Evolutionary conservation across 2,329 filamentous ascomycete species (phyloP), one percentile per base, ranked within the genome.

Genomic region (Endoconidiophora laricicola): DNA sequence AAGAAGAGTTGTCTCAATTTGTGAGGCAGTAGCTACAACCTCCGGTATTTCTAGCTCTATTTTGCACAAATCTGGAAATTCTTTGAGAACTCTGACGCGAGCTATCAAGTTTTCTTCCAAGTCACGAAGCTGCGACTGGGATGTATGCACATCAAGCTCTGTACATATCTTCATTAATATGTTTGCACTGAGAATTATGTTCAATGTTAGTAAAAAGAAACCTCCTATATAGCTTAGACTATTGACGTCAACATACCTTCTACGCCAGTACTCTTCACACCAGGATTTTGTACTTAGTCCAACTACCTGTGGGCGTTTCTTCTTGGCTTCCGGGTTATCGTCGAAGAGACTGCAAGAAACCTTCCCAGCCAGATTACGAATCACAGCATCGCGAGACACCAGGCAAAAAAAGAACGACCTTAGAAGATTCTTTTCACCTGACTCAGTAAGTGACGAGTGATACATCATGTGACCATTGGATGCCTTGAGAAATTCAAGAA

Each of bases 1-100:
- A 4, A 83, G 63, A 39, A 83, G 69, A 1, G 76, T 67, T 0
- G 76, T 79, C 61, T 83, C 79, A 3, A 79, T 65, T 56, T 71
- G 76, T 5, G 69, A 71, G 3, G 69, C 70, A 12, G 73, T 69
- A 14, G 66, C 65, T 22, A 67, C 67, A 29, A 76, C 67, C 56
- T 81, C 74, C 1, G 70, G 62, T 18, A 76, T 65, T 41, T 78
- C 76, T 41, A 70, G 69, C 1, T 71, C 64, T 6, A 77, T 60
- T 42, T 73, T 68, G 10, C 69, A 68, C 2, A 53, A 22, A 3
- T 44, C 23, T 2, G 52, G 52, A 29, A 53, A 53, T 18, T 50
- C 52, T 23, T 65, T 69, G 7, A 81, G 57, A 1, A 81, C 61
- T 3, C 70, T 58, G 9, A 78, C 59, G 18, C 76, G 69, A 38